Base-by-base conservation (phyloP, 1,139 yeast genomes). In the Suhomyces terraborum region DNA sequence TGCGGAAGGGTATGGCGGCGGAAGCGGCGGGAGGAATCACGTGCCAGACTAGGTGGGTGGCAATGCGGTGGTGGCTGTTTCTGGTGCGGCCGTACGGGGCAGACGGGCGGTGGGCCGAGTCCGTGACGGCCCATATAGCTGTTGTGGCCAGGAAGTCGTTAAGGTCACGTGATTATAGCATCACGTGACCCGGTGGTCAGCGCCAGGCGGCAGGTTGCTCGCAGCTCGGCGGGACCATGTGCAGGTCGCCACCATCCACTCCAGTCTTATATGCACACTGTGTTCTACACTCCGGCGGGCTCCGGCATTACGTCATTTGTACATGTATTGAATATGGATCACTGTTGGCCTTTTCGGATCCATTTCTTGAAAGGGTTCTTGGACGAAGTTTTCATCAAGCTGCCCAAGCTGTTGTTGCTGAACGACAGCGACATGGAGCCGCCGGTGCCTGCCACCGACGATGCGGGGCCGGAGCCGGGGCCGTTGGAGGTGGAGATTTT, bases 351-450 rank as follows among this genome's bases (percentile, higher is more conserved):
- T 46, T 50, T 62, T 36, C 62, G 54, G 36, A 67, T 59, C 73
- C 73, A 67, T 49, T 64, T 66, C 48, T 61, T 67, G 48, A 68
- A 66, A 16, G 69, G 69, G 45, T 66, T 67, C 52, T 63, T 66
- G 35, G 59, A 47, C 5, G 34, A 10, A 2, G 61, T 32, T 35
- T 55, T 58, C 19, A 52, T 42, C 13, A 54, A 49, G 41, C 58
- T 54, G 8, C 64, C 59, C 32, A 64, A 41, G 40, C 65, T 56
- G 29, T 49, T 52, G 24, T 53, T 50, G 39, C 65, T 61, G 41
- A 61, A 56, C n/a, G 64, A 54, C 49, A 48, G 52, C 12, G 56
- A 38, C 48, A 56, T 55, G 24, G 50, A 45, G 8, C 36, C 40
- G 18, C 24, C 45, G 24, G 36, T 31, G 4, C 38, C 40, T 8